phyloP scores from a whole-genome alignment of 2,329 filamentous ascomycete species.

The Metarhizium album region DNA sequence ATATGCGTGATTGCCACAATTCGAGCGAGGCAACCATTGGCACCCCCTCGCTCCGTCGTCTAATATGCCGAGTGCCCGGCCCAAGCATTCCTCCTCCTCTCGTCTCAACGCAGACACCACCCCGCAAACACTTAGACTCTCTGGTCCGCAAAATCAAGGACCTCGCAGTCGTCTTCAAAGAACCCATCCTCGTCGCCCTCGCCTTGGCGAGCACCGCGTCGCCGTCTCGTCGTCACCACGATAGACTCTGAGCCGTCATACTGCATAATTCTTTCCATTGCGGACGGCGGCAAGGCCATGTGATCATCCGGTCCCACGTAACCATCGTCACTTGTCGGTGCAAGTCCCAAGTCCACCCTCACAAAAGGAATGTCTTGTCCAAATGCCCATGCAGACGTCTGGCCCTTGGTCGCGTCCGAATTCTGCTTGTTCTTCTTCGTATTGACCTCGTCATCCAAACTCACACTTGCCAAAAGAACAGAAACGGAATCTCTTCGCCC shows the following conservation, averaged over 20 bases:
- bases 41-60: background rate
- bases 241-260: conserved; percentile 62
- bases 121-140: conserved; percentile 36
- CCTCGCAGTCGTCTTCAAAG: conserved; percentile 87
- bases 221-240: conserved; percentile 68
- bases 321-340: conserved; percentile 38
- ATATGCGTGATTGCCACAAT: background rate
- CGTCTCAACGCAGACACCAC: background rate
- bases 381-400: conserved; percentile 42
- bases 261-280: conserved; percentile 52
- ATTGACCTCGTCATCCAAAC: conserved; percentile 29
- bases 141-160: conserved; percentile 76
- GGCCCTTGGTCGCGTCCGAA: conserved; percentile 3
- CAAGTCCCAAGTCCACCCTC: conserved; percentile 42
- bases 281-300: conserved; percentile 49
- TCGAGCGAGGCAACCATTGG: background rate
- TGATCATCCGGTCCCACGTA: conserved; percentile 41
- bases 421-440: conserved; percentile 19
- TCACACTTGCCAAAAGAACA: conserved; percentile 28
- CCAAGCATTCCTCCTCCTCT: background rate
- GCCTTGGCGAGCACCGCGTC: conserved; percentile 40
- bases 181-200: conserved; percentile 60
- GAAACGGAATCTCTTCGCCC: conserved; percentile 25
- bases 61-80: background rate
- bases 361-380: conserved; percentile 41